Conservation (phyloP, 2,329 filamentous ascomycete genomes). For the Diaporthe caulivora region DNA sequence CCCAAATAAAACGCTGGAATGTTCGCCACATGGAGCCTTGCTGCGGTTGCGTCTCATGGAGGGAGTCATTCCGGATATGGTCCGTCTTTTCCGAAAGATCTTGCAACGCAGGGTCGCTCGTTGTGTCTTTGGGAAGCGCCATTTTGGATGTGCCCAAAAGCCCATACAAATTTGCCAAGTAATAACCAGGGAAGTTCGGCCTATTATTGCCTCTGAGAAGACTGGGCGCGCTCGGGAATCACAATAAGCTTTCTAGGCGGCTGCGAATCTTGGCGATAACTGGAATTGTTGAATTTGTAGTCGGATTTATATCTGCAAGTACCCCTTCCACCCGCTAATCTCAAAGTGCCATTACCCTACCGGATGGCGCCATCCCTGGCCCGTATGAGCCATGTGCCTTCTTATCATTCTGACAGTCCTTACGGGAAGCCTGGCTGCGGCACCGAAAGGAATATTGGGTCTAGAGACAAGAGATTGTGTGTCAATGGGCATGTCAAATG, state of each 20-base stretch:
- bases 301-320: not conserved
- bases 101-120: not conserved
- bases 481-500: not conserved
- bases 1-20: constrained; percentile 46
- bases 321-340: too few relatives aligned
- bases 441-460: not conserved
- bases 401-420: constrained; percentile 21
- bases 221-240: not conserved
- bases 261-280: not conserved
- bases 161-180: not conserved
- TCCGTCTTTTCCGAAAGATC: not conserved
- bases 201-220: too few relatives aligned
- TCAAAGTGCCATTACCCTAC: not conserved
- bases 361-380: not conserved
- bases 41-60: not conserved
- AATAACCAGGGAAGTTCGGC: not conserved
- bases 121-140: not conserved
- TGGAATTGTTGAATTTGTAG: not conserved
- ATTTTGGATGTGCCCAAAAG: not conserved
- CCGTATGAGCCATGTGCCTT: constrained; percentile 14
- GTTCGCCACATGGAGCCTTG: constrained; percentile 35
- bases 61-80: not conserved
- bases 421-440: not conserved
- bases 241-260: not conserved
- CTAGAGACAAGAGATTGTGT: not conserved